Conservation (phyloP, 768 basidiomycete species). For the Leccinum incarnatum region DNA sequence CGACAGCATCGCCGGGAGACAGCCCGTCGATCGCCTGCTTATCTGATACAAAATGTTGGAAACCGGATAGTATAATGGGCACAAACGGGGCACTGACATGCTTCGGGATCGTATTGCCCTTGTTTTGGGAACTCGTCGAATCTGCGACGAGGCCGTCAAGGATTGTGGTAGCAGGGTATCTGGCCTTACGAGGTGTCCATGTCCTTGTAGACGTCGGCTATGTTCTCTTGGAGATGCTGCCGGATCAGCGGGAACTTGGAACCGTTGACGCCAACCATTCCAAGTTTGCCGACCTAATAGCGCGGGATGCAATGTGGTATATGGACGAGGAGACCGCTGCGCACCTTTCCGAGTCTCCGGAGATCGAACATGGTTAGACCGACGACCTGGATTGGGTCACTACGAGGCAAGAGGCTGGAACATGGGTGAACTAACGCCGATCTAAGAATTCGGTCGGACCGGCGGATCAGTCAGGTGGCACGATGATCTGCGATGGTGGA, state of each 20-base stretch:
- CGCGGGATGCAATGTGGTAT: slow-evolving; percentile 6
- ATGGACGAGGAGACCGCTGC: slow-evolving; percentile 18
- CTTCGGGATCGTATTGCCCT: slow-evolving; percentile 66
- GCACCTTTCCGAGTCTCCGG: slow-evolving; percentile 73
- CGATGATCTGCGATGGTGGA: background rate
- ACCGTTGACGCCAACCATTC: slow-evolving; percentile 90
- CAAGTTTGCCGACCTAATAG: slow-evolving; percentile 60
- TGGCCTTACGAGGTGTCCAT: slow-evolving; percentile 69
- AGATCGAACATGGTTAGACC: slow-evolving; percentile 89
- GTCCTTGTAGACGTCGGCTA: slow-evolving; percentile 79
- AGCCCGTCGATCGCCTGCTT: slow-evolving; percentile 77
- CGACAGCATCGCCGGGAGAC: slow-evolving; percentile 81
- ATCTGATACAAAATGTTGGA: slow-evolving; percentile 45
- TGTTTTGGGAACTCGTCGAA: slow-evolving; percentile 81
- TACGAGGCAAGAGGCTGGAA: background rate
- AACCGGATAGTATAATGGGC: slow-evolving; percentile 1
- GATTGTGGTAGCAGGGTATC: background rate
- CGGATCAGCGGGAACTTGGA: slow-evolving; percentile 86
- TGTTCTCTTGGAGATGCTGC: slow-evolving; percentile 77
- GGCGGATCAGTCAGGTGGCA: background rate
- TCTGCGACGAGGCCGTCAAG: slow-evolving; percentile 33
- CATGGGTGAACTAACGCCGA: slow-evolving; percentile 51
- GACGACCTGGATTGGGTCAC: slow-evolving; percentile 60
- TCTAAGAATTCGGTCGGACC: slow-evolving; percentile 37
- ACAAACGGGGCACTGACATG: slow-evolving; percentile 56